Percentiles rank a stretch among this genome's conserved stretches.
These are phyloP conservation scores for Solanum dulcamara DNA, from an alignment of 257 asterid genomes.

Conservation along the genomic window DNA sequence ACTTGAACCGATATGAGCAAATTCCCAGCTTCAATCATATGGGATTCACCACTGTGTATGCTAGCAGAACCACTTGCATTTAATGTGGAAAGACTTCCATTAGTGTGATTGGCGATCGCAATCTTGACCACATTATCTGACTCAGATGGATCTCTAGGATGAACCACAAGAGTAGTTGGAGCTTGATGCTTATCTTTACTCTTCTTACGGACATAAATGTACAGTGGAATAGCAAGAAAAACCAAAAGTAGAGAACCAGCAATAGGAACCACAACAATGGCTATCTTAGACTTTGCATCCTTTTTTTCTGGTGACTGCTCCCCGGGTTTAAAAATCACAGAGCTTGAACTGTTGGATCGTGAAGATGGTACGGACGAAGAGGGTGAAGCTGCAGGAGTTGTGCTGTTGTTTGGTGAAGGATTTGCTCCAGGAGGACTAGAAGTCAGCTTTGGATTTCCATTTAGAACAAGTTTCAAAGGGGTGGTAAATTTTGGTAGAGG, in stretches of 20 bases:
- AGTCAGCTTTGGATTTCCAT: slow-evolving; percentile 36
- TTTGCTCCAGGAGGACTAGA: slow-evolving; percentile 20
- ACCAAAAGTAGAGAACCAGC: slow-evolving; percentile 38
- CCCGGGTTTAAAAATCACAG: slow-evolving; percentile 3
- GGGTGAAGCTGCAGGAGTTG: slow-evolving; percentile 17
- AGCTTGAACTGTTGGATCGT: slow-evolving; percentile 4
- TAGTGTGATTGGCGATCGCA: slow-evolving; percentile 35
- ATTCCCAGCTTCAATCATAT: slow-evolving; percentile 59
- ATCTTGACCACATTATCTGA: slow-evolving; percentile 45
- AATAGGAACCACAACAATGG: slow-evolving; percentile 38
- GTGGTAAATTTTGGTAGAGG: slow-evolving; percentile 50
- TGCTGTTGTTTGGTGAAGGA: slow-evolving; percentile 15
- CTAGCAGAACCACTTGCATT: slow-evolving; percentile 51
- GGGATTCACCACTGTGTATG: slow-evolving; percentile 42
- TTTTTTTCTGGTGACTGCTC: slow-evolving; percentile 10
- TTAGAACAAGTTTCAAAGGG: slow-evolving; percentile 29
- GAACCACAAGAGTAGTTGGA: slow-evolving; percentile 55
- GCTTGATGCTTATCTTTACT: slow-evolving; percentile 15
- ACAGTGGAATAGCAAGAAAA: slow-evolving; percentile 36
- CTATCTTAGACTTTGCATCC: slow-evolving; percentile 22
- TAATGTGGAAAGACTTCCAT: slow-evolving; percentile 30
- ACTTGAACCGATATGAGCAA: slow-evolving; percentile 71
- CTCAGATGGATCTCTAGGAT: slow-evolving; percentile 62
- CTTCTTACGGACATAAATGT: slow-evolving; percentile 39
- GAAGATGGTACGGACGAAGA: slow-evolving; percentile 10